These are phyloP conservation scores for Diaporthe citri DNA, from an alignment of 2,329 filamentous ascomycete genomes.

Conservation along the genomic window DNA sequence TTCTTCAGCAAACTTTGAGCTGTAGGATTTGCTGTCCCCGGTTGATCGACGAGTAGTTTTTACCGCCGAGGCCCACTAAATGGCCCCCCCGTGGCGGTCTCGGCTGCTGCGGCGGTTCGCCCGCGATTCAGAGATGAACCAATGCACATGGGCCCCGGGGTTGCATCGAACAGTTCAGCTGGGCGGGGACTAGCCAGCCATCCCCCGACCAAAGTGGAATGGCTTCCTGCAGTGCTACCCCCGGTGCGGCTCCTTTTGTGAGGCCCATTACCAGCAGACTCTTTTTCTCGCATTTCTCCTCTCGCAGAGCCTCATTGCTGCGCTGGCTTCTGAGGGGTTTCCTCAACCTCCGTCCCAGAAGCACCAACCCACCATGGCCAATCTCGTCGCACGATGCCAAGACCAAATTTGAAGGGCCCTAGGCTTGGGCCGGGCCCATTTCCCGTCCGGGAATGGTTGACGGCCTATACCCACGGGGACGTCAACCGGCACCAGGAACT, in stretches of 20 bases:
- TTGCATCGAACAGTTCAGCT: constrained; percentile 27
- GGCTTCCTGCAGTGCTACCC: constrained; percentile 38
- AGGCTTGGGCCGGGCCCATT: constrained; percentile 26
- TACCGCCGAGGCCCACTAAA: constrained; percentile 29
- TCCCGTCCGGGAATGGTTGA: constrained; percentile 34
- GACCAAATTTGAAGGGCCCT: constrained; percentile 16
- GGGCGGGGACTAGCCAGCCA: constrained; percentile 22
- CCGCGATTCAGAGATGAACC: constrained; percentile 15
- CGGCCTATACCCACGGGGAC: constrained; percentile 34
- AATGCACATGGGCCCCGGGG: constrained; percentile 2
- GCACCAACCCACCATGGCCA: constrained; percentile 1
- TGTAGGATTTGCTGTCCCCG: background rate
- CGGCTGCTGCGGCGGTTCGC: constrained; percentile 16
- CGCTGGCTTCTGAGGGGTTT: background rate
- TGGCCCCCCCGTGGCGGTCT: constrained; percentile 21
- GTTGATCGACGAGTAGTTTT: constrained; percentile 10
- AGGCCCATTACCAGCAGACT: constrained; percentile 8
- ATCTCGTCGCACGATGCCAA: background rate
- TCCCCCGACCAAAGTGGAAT: constrained; percentile 34
- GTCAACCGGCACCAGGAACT: constrained; percentile 24
- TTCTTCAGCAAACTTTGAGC: background rate
- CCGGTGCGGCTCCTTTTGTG: constrained; percentile 27
- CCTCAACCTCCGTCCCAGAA: background rate
- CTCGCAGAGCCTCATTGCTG: constrained; percentile 26
- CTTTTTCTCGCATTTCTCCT: constrained; percentile 4